Evolutionary conservation across 1,284 basidiomycete species (phyloP).

Genomic region (Ceratobasidium sp.): DNA sequence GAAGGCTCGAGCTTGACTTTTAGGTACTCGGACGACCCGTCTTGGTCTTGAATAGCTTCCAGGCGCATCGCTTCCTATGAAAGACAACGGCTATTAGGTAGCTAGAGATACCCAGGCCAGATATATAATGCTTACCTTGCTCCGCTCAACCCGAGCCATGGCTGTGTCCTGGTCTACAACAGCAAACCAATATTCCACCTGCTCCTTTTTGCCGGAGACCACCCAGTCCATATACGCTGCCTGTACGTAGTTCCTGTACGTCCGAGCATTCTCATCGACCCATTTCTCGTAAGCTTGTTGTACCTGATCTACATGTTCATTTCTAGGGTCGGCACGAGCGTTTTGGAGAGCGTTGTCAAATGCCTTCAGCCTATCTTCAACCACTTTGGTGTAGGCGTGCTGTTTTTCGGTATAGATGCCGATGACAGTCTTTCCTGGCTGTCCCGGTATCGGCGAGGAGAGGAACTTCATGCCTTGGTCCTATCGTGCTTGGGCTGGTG

Average conservation of each 20-base stretch:
- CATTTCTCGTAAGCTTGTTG: slow-evolving; percentile 6
- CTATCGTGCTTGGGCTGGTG: not conserved
- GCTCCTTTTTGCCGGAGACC: slow-evolving; percentile 1
- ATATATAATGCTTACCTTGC: not conserved
- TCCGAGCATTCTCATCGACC: slow-evolving; percentile 12
- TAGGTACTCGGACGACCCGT: slow-evolving; percentile 9
- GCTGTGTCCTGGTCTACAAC: slow-evolving; percentile 13
- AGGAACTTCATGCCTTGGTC: not conserved
- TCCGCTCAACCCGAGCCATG: slow-evolving; percentile 15
- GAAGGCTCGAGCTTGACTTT: slow-evolving; percentile 17
- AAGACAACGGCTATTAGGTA: not conserved
- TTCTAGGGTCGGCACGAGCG: not conserved
- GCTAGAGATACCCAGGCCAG: not conserved
- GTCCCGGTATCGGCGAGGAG: not conserved
- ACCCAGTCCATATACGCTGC: slow-evolving; percentile 39
- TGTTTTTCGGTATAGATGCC: slow-evolving; percentile 17
- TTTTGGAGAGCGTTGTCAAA: slow-evolving; percentile 8
- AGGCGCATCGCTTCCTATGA: slow-evolving; percentile 16
- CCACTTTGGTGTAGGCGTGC: not conserved
- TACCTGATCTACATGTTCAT: not conserved
- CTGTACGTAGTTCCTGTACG: slow-evolving; percentile 12
- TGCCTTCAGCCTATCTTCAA: slow-evolving; percentile 2
- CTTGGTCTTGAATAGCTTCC: slow-evolving; percentile 1
- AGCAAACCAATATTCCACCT: slow-evolving; percentile 33
- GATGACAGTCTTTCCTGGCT: not conserved